These are phyloP conservation scores for Sophora flavescens DNA, from an alignment of 306 rosid species.

Conservation along the genomic window DNA sequence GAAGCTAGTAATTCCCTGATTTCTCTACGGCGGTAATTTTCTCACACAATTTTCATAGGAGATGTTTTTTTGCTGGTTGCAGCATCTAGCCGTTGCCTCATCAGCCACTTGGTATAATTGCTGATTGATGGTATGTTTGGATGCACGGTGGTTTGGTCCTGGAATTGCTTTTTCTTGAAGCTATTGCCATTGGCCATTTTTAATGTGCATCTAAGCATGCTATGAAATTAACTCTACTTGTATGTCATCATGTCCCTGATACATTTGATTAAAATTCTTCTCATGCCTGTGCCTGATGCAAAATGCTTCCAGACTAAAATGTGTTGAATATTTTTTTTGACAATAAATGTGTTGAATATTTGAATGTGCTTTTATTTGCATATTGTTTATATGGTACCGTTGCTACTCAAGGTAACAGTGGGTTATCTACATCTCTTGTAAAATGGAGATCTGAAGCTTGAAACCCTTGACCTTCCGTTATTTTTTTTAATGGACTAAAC, in stretches of 20 bases:
- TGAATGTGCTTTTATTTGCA: constrained; percentile 37
- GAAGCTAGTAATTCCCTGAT: constrained; percentile 15
- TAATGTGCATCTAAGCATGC: too few relatives aligned
- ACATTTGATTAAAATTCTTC: constrained; percentile 29
- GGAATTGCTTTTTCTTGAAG: too few relatives aligned
- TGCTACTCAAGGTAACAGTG: neutral
- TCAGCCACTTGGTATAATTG: neutral
- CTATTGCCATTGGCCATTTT: too few relatives aligned
- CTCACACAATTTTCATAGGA: constrained; percentile 38
- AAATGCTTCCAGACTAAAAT: constrained; percentile 37
- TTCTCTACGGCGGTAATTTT: neutral
- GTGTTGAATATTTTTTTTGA: constrained; percentile 46
- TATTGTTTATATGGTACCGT: constrained; percentile 33
- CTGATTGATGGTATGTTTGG: neutral
- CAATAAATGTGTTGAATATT: constrained; percentile 42
- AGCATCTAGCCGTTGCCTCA: constrained; percentile 9
- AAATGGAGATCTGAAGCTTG: too few relatives aligned
- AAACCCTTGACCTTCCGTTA: too few relatives aligned
- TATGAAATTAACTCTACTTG: constrained; percentile 16
- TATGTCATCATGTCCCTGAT: constrained; percentile 34
- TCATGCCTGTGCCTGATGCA: constrained; percentile 41
- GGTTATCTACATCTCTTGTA: too few relatives aligned
- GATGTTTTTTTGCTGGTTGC: constrained; percentile 24
- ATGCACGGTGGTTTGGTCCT: too few relatives aligned
- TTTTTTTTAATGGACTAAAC: too few relatives aligned